Conservation (phyloP, 2,329 filamentous ascomycete genomes). For the Gliomastix tumulicola region DNA sequence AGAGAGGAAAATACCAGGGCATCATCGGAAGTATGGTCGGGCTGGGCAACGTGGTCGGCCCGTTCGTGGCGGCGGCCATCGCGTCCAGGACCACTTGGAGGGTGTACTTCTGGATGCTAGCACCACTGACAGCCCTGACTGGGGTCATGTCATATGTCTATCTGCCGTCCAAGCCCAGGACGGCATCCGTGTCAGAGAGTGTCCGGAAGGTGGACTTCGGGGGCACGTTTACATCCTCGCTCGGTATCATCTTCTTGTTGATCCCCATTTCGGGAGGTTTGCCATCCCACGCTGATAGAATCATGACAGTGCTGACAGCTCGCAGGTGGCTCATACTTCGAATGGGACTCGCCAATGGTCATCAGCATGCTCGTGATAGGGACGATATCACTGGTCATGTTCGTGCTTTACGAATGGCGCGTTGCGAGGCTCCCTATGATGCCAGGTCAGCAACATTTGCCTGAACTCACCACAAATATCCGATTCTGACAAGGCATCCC, state of each 20-base stretch:
- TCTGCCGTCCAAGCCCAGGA: conserved; percentile 43
- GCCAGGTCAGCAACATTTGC: conserved; percentile 28
- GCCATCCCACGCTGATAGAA: too few species aligned
- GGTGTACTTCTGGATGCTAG: conserved; percentile 37
- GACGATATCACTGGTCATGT: conserved; percentile 48
- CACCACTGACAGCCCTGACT: conserved; percentile 38
- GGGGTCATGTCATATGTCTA: conserved; percentile 37
- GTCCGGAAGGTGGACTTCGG: conserved; percentile 51
- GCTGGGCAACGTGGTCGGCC: conserved; percentile 32
- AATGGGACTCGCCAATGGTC: conserved; percentile 62
- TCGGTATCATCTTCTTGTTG: conserved; percentile 51
- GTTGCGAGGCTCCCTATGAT: conserved; percentile 69
- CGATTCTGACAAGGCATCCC: background rate
- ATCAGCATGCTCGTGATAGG: conserved; percentile 69
- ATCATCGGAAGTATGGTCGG: conserved; percentile 31
- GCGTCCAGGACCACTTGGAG: conserved; percentile 29
- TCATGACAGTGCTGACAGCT: background rate
- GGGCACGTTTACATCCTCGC: conserved; percentile 46
- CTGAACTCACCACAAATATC: background rate
- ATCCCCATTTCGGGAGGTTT: conserved; percentile 55
- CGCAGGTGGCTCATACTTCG: conserved; percentile 15
- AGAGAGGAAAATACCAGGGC: conserved; percentile 48
- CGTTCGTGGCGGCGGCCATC: conserved; percentile 34
- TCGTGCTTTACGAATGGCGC: conserved; percentile 64
- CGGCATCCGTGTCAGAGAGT: conserved; percentile 36